These are phyloP conservation scores for Leccinum disarticulatum DNA, from an alignment of 768 basidiomycete genomes.

Conservation along the genomic window DNA sequence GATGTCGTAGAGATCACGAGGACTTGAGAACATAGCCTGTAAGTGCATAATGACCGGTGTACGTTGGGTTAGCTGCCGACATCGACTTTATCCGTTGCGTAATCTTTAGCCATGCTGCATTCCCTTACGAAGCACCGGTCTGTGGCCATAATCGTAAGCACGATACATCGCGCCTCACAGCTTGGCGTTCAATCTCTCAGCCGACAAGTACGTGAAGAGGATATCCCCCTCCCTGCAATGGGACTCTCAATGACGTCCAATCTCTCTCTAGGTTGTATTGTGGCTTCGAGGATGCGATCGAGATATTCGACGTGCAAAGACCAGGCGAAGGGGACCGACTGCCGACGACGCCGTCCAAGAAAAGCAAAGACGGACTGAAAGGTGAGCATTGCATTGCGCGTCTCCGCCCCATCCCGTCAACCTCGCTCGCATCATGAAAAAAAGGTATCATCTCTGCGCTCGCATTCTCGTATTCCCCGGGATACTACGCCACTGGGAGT, in stretches of 20 bases:
- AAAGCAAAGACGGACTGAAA: conserved; percentile 84
- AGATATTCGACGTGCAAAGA: conserved; percentile 72
- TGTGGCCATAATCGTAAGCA: conserved; percentile 23
- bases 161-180: conserved; percentile 79
- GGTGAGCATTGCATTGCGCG: conserved; percentile 43
- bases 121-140: not conserved
- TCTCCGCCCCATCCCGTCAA: not conserved
- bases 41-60: not conserved
- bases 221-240: not conserved
- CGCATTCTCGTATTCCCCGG: conserved; percentile 67
- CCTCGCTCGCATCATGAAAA: not conserved
- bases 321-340: conserved; percentile 77
- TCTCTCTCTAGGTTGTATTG: conserved; percentile 65
- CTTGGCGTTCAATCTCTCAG: conserved; percentile 71
- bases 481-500: conserved; percentile 79
- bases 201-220: conserved; percentile 50
- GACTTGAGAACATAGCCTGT: not conserved
- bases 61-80: not conserved
- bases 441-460: conserved; percentile 85
- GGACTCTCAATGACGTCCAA: not conserved
- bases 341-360: conserved; percentile 68
- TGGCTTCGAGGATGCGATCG: conserved; percentile 83
- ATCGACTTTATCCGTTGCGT: not conserved
- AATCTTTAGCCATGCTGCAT: not conserved
- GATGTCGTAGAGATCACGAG: conserved; percentile 10